Evolutionary conservation across 805 yeast genomes (phyloP), one percentile per base, ranked within the genome.

Genomic region (Debaryomyces prosopidis): DNA sequence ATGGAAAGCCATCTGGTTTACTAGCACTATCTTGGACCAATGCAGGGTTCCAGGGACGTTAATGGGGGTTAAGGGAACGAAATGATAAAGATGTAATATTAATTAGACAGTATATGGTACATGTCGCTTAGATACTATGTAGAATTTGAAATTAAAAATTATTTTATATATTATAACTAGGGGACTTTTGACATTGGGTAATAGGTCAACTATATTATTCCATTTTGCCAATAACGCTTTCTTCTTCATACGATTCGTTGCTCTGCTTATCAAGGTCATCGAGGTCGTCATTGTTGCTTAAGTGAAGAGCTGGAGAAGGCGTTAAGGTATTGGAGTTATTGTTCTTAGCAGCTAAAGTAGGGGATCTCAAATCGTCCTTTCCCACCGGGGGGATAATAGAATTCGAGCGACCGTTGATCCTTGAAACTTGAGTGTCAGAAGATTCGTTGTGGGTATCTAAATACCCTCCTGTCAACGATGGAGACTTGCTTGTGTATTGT

Each of bases 211-310:
- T 44, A 44, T 27, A 37, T 38, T 46, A 48, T 36, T 68, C 75
- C 72, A 68, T 62, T 17, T 60, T 59, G 10, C 75, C 76, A 50
- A 71, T 64, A 9, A 70, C 66, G 10, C 66, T 62, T 10, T 58
- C 64, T 30, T 66, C 66, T 15, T 45, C 49, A 14, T 34, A 44
- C 3, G 20, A 12, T 3, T 40, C 40, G 30, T 32, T 27, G 38
- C 11, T 18, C 15, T 43, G 37, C 34, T 40, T 36, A 12, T 39
- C 40, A 33, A 38, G 35, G 12, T 32, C 37, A 14, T 43, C 46
- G 20, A 5, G 19, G n/a, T 36, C 42, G 20, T 36, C 35, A 10
- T 40, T 37, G 11, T 36, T 31, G 12, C 40, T 39, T 15, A 34
- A 12, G 27, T 38, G 32, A 6, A 38, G 41, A 2, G 41, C 19